Base-by-base conservation (phyloP, 345 rosid genomes). In the Eucalyptus virginea region DNA sequence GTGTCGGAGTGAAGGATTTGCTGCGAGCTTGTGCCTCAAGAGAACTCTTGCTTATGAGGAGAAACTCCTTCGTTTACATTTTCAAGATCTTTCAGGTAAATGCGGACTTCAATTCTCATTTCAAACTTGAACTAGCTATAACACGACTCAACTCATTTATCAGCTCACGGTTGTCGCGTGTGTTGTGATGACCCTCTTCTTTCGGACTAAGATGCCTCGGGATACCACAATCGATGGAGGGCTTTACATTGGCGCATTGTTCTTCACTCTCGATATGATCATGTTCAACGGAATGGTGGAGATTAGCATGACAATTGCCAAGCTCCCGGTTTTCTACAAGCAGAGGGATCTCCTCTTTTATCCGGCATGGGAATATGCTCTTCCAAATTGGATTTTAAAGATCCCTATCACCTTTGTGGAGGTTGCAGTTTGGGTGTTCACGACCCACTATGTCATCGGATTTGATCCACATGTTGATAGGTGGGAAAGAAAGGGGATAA, bases 1-100 rank as follows among this genome's bases (percentile, higher is more conserved):
- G 98, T 89, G 92, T 93, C 60, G 89, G 89, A 88, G 92, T 91
- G 86, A 89, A 88, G 86, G 98, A 95, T 88, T 89, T 96, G 87
- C 87, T 95, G 87, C 96, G 90, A 90, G 96, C 95, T 13, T 92
- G 93, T 92, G 77, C 91, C 23, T 87, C 94, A 26, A 90, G 98
- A 90, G 97, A 96, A 88, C 72, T 40, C 77, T 90, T 94, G 91
- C 93, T 96, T 77, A 93, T 96, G 96, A 91, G 92, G 89, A 95
- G 98, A 91, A 96, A 94, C 90, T 88, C 94, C 5, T 92, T 90
- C 47, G 92, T 96, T n/a, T 93, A 92, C 90, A 19, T 67, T 88
- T 95, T 96, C 92, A 97, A 96, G 91, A 56, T 95, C 7, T 30
- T 16, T 56, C 95, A 93, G 88, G 96, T 95, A 85, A 65, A 88